Evolutionary conservation across 176 grass and related monocot genomes (phyloP), one percentile per base, ranked within the genome.

Genomic region (Oryza coarctata): DNA sequence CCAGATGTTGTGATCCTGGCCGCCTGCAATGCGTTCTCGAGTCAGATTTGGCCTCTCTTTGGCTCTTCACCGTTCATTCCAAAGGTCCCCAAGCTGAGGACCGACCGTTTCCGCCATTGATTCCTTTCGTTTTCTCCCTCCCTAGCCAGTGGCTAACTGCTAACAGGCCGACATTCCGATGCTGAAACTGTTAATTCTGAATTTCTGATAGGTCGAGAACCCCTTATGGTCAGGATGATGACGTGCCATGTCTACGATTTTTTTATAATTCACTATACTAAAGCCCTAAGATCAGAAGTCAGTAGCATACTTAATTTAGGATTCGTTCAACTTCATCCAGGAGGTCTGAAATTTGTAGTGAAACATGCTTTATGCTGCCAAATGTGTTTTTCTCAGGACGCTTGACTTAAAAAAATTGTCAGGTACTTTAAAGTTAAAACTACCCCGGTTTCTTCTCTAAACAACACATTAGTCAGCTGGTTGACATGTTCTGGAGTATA

Each of bases 21-120:
- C 85, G 49, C 38, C 8, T n/a, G 68, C 49, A 71, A 77, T 89
- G 87, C 88, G 44, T 39, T 90, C 79, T 78, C 58, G 1, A 90
- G 66, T 90, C 88, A 86, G 79, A 90, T 22, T 68, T 69, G 1
- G 47, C 49, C 57, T 34, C 79, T 31, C 84, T 90, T 86, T 86
- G 18, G 18, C 69, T 90, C 63, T 67, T 61, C 10, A 13, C 88
- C 84, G 79, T 41, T 36, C 74, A 26, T 84, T 45, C 10, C 12
- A 82, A 82, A 82, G 55, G 68, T 14, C 34, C 34, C 66, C 64
- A 65, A n/a, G 7, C 47, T 63, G 28, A 62, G 7, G 32, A 58
- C 32, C 65, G n/a, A 70, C 68, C n/a, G 73, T 86, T 85, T 43
- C 38, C 18, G 28, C 22, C 22, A 7, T 5, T 3, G 57, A 82